Percentiles rank a stretch among this genome's conserved stretches.
These are phyloP conservation scores for Quercus gilva DNA, from an alignment of 306 rosid species.

Conservation along the genomic window DNA sequence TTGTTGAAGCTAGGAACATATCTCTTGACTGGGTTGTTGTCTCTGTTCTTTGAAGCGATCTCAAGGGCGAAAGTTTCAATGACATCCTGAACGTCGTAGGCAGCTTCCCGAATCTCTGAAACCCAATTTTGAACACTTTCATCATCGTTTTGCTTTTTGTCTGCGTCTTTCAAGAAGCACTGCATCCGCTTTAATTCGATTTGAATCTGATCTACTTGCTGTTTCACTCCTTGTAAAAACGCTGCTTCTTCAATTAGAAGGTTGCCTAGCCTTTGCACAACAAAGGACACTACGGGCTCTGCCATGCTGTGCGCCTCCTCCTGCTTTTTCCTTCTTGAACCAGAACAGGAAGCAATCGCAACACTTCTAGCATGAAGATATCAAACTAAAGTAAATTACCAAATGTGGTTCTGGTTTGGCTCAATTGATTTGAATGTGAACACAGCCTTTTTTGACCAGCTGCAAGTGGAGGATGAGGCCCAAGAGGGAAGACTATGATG, in stretches of 20 bases:
- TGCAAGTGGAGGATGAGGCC: no score
- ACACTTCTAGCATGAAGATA: neutral
- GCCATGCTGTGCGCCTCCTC: constrained; percentile 24
- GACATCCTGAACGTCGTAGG: constrained; percentile 46
- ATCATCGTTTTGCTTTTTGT: constrained; percentile 30
- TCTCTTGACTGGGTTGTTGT: constrained; percentile 10
- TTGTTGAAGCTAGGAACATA: neutral
- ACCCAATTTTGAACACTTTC: constrained; percentile 34
- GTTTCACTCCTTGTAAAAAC: constrained; percentile 29
- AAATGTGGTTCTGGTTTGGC: no score
- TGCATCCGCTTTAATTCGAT: constrained; percentile 41
- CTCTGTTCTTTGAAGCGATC: neutral
- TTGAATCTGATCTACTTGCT: constrained; percentile 23
- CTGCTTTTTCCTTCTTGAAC: neutral
- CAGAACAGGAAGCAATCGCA: neutral
- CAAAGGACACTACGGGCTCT: constrained; percentile 39
- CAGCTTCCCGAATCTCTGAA: constrained; percentile 38
- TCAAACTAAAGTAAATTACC: no score
- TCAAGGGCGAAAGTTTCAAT: constrained; percentile 40
- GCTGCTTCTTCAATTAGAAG: constrained; percentile 30
- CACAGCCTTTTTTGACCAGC: no score
- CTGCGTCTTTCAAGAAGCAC: constrained; percentile 49
- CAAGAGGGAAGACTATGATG: no score
- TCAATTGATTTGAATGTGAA: no score
- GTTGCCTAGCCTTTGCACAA: constrained; percentile 33